phyloP scores from a whole-genome alignment of 805 yeast species.

The Yarrowia keelungensis region DNA sequence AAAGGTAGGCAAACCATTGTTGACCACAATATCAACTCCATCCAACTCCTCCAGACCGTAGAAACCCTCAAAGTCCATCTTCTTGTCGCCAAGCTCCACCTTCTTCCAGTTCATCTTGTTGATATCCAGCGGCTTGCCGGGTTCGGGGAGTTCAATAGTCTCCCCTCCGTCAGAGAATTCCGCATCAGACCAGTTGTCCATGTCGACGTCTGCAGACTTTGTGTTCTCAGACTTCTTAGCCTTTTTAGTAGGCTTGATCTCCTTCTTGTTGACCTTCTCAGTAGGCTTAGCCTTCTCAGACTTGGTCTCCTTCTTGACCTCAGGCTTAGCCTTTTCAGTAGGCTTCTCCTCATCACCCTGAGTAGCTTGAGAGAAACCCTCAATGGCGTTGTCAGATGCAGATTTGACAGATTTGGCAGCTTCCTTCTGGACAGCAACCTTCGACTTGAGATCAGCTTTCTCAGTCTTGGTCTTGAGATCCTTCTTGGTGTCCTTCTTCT shows the following conservation, averaged over 20 bases:
- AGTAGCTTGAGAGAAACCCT: slow-evolving; percentile 2
- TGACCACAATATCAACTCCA: slow-evolving; percentile 83
- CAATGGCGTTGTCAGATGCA: neutral
- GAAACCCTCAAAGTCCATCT: slow-evolving; percentile 88
- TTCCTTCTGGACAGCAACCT: too few species aligned
- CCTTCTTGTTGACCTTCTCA: neutral
- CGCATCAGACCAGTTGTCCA: slow-evolving; percentile 5
- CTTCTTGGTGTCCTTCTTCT: neutral
- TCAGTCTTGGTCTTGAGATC: neutral
- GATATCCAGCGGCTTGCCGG: slow-evolving; percentile 36
- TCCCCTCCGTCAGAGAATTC: slow-evolving; percentile 4
- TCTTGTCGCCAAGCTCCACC: slow-evolving; percentile 80
- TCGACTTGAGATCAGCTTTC: too few species aligned
- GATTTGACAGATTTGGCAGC: too few species aligned
- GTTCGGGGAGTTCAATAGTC: slow-evolving; percentile 1
- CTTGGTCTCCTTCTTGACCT: neutral
- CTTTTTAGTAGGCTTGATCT: too few species aligned
- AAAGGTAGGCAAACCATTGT: slow-evolving; percentile 66
- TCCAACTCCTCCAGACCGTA: slow-evolving; percentile 93
- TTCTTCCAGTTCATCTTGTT: slow-evolving; percentile 67
- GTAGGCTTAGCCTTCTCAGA: neutral
- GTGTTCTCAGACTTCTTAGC: neutral
- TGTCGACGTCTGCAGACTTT: neutral
- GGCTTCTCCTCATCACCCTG: neutral
- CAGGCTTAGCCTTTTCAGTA: neutral